Conservation (phyloP, 495 filamentous ascomycete genomes). For the Cetradonia linearis region DNA sequence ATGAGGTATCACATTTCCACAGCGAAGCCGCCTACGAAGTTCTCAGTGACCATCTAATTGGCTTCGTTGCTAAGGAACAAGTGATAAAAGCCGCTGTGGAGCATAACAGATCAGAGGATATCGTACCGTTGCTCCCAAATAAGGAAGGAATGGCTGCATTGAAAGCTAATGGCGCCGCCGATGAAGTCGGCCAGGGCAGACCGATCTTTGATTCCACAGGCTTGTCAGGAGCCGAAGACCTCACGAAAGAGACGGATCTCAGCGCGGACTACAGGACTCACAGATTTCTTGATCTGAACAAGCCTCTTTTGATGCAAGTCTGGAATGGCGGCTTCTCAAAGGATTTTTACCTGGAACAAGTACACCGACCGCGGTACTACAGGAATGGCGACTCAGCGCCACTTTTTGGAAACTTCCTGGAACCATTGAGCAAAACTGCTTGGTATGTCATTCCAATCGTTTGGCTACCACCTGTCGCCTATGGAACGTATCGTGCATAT, state of each 20-base stretch:
- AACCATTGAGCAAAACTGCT: slow-evolving; percentile 84
- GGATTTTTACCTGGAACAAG: slow-evolving; percentile 90
- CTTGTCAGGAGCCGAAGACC: slow-evolving; percentile 74
- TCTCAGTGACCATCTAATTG: slow-evolving; percentile 71
- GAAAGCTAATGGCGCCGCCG: slow-evolving; percentile 25
- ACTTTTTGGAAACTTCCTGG: slow-evolving; percentile 94
- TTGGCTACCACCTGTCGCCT: slow-evolving; percentile 77
- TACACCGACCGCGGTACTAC: slow-evolving; percentile 92
- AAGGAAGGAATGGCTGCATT: slow-evolving; percentile 33
- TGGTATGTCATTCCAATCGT: slow-evolving; percentile 82
- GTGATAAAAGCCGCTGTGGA: slow-evolving; percentile 38
- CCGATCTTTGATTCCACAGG: slow-evolving; percentile 64
- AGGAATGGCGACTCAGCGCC: slow-evolving; percentile 85
- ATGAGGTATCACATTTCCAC: slow-evolving; percentile 74
- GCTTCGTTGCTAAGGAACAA: slow-evolving; percentile 51
- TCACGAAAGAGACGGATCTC: slow-evolving; percentile 75
- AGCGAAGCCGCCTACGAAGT: slow-evolving; percentile 90
- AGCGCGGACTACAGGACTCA: slow-evolving; percentile 66
- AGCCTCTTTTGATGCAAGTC: slow-evolving; percentile 78
- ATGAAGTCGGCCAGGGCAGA: slow-evolving; percentile 27
- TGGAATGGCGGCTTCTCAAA: slow-evolving; percentile 83
- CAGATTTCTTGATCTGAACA: slow-evolving; percentile 87
- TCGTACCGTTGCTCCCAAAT: slow-evolving; percentile 38
- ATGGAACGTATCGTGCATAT: slow-evolving; percentile 59
- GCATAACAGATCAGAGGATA: slow-evolving; percentile 36